phyloP scores from a whole-genome alignment of 345 rosid genomes.

The Lumnitzera littorea region DNA sequence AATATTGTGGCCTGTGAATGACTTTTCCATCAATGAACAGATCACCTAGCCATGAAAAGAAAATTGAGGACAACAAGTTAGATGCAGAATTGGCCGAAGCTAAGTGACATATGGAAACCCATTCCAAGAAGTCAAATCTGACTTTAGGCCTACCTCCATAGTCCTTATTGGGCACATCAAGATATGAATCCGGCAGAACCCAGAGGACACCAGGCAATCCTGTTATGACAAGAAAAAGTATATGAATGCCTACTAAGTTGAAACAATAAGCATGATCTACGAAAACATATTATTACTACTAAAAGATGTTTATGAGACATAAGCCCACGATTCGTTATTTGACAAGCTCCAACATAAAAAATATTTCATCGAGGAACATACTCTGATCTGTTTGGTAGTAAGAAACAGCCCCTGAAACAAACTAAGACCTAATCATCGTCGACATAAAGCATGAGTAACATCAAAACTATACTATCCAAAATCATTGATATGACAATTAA shows the following conservation, averaged over 20 bases:
- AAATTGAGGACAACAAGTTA: neutral
- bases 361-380: no score
- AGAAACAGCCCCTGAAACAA: no score
- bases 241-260: neutral
- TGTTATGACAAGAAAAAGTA: constrained; percentile 21
- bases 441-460: no score
- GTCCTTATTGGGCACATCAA: constrained; percentile 94
- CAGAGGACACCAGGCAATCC: constrained; percentile 86
- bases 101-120: neutral
- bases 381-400: no score
- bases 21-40: constrained; percentile 81
- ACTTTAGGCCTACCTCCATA: constrained; percentile 66
- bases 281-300: no score
- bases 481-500: no score
- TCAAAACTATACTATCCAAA: no score
- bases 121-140: neutral
- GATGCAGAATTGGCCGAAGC: no score
- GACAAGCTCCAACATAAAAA: no score
- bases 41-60: constrained; percentile 42
- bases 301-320: no score
- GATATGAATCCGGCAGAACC: constrained; percentile 95
- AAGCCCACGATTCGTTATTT: no score
- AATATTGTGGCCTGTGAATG: constrained; percentile 75
- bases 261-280: neutral
- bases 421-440: no score